Conservation (phyloP, 1,139 yeast genomes). For the Candida labiduridarum region DNA sequence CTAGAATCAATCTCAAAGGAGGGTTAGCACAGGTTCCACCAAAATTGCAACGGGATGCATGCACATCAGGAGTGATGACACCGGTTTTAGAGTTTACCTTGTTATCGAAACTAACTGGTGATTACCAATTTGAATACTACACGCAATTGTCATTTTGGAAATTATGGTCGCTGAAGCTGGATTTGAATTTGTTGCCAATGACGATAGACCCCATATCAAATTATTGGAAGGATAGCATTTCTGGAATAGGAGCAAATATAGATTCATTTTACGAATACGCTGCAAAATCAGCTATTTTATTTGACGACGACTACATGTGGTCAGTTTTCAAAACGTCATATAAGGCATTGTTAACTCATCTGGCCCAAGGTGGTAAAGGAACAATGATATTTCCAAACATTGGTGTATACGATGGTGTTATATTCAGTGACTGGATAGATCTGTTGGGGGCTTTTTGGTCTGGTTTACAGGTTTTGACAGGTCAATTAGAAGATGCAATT, state of each 20-base stretch:
- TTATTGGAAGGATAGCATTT: conserved; percentile 58
- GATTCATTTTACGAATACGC: conserved; percentile 94
- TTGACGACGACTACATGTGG: conserved; percentile 64
- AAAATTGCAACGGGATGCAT: conserved; percentile 60
- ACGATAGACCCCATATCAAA: conserved; percentile 64
- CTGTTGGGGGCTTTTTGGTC: conserved; percentile 88
- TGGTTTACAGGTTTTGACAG: conserved; percentile 78
- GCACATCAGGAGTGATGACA: conserved; percentile 85
- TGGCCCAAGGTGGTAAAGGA: conserved; percentile 47
- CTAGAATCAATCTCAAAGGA: conserved; percentile 63
- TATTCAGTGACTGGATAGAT: conserved; percentile 74
- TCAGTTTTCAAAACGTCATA: conserved; percentile 63
- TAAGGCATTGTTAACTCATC: conserved; percentile 54
- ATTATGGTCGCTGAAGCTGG: conserved; percentile 69
- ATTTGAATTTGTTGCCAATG: conserved; percentile 73
- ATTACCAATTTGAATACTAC: conserved; percentile 64
- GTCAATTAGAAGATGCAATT: conserved; percentile 70
- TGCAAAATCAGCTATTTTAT: conserved; percentile 71
- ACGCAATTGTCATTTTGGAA: conserved; percentile 67
- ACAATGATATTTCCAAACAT: conserved; percentile 65
- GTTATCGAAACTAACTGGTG: conserved; percentile 72
- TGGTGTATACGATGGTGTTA: conserved; percentile 52
- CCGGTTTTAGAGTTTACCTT: conserved; percentile 80
- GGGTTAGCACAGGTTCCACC: conserved; percentile 52
- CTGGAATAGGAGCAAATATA: conserved; percentile 92